A percentile compares a stretch with the other conserved stretches of the same genome.
Conservation (phyloP, 768 basidiomycete genomes). For the Goffeauzyma gilvescens region DNA sequence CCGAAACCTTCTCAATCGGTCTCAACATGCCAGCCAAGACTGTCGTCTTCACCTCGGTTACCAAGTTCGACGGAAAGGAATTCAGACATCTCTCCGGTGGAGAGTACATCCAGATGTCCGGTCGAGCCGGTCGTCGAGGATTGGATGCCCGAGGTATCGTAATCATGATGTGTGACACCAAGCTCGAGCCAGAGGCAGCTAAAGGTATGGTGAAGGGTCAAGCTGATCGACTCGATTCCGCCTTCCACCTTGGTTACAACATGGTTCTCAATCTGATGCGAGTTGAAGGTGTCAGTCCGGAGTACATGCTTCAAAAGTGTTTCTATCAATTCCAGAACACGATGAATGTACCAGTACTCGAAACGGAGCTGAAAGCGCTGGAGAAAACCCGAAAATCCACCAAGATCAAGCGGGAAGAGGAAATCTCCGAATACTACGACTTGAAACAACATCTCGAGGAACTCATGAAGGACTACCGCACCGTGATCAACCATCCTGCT, state of each 20-base stretch:
- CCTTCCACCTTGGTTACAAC: conserved; percentile 94
- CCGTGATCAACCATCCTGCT: conserved; percentile 83
- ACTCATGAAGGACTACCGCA: conserved; percentile 67
- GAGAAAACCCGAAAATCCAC: conserved; percentile 48
- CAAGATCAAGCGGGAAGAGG: conserved; percentile 61
- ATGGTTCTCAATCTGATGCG: conserved; percentile 95
- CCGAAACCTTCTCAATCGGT: conserved; percentile 95
- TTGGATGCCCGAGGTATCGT: conserved; percentile 90
- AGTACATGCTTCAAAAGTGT: conserved; percentile 98
- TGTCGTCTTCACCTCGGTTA: conserved; percentile 83
- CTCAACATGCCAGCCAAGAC: conserved; percentile 98
- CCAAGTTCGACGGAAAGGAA: conserved; percentile 82
- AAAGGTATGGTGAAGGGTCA: conserved; percentile 84
- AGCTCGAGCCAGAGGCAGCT: conserved; percentile 70
- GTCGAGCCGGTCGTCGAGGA: conserved; percentile 87
- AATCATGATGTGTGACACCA: conserved; percentile 59
- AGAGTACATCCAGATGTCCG: conserved; percentile 98
- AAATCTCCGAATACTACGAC: conserved; percentile 78
- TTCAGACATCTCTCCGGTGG: conserved; percentile 40
- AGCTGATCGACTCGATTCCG: conserved; percentile 78
- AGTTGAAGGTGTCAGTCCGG: conserved; percentile 84
- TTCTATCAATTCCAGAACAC: conserved; percentile 98
- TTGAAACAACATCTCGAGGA: conserved; percentile 81
- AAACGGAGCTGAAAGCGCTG: conserved; percentile 52
- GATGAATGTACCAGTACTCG: conserved; percentile 53